Conservation (phyloP, 1,284 basidiomycete species). For the Pseudomicrostroma phylloplanum region DNA sequence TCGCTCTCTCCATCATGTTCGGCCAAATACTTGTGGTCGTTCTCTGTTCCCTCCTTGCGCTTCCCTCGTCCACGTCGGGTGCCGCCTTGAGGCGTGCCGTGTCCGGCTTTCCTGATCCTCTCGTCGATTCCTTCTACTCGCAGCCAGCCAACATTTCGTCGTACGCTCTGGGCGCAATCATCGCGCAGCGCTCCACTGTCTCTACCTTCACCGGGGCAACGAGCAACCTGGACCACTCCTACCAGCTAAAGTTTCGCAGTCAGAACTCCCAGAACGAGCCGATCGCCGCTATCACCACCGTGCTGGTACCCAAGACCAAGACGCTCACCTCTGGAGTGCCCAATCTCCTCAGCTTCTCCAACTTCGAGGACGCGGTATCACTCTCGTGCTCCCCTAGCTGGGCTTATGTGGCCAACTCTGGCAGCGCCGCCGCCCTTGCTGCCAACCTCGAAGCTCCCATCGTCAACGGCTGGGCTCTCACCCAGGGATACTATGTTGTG, state of each 20-base stretch:
- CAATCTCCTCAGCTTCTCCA: neutral
- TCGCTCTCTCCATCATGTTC: too few species aligned
- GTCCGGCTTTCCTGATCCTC: constrained; percentile 15
- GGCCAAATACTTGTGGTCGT: too few species aligned
- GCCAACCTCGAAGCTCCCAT: constrained; percentile 17
- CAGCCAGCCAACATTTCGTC: constrained; percentile 18
- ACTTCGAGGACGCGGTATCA: constrained; percentile 12
- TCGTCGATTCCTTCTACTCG: constrained; percentile 31
- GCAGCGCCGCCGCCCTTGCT: neutral
- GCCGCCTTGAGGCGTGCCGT: too few species aligned
- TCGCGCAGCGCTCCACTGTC: constrained; percentile 17
- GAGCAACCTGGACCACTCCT: neutral
- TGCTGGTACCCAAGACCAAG: constrained; percentile 8
- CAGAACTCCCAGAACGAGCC: constrained; percentile 8
- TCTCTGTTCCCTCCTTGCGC: too few species aligned
- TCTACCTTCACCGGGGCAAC: neutral
- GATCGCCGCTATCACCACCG: constrained; percentile 14
- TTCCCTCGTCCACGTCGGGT: too few species aligned
- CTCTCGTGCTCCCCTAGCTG: constrained; percentile 12
- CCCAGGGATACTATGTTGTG: constrained; percentile 41
- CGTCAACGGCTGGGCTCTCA: constrained; percentile 27
- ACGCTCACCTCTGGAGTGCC: neutral
- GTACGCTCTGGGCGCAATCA: constrained; percentile 24
- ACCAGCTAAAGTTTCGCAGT: constrained; percentile 14
- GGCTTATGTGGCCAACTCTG: constrained; percentile 8